Evolutionary conservation across 176 grass and related monocot species (phyloP), one percentile per base, ranked within the genome.

Genomic region (Cocos nucifera): DNA sequence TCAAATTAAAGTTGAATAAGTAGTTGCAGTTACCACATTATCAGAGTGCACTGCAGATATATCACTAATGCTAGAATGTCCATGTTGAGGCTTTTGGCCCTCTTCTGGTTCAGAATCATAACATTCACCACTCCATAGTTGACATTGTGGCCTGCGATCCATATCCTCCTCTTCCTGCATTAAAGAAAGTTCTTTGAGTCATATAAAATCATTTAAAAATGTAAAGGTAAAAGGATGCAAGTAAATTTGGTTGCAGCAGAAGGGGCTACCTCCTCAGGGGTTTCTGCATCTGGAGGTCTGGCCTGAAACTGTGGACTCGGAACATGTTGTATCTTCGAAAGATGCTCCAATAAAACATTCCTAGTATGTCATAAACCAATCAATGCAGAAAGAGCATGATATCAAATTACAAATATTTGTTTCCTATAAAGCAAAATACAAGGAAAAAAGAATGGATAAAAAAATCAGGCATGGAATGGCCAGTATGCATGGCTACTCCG

Each of bases 271-370:
- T 68, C 65, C 28, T 56, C 65, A 22, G 65, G 65, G 6, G 53
- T 28, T 68, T 56, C 53, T 21, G 26, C 55, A 44, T 68, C 65
- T 20, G 65, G 53, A 20, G 53, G 53, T 39, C 65, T 68, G 30
- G 65, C 19, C 53, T 68, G 65, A 53, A 68, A 68, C 5, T 56
- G 65, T 9, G 56, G 52, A 48, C 65, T 68, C 39, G 65, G 65
- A 57, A 53, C 65, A 68, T 68, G 65, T 48, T 68, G 52, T 55
- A 68, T 19, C 53, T 56, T 68, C 7, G 65, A 68, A 44, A 68
- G 65, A 8, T 68, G 53, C 35, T 68, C 65, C 65, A 68, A 35
- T 12, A 68, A 32, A 51, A 68, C 56, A 56, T 39, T 57, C 51
- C 65, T 68, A 19, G 5, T 3, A 44, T 44, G 10, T 44, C 62